Evolutionary conservation across 2,329 filamentous ascomycete genomes (phyloP).

Genomic region (Torrubiella hemipterigena): DNA sequence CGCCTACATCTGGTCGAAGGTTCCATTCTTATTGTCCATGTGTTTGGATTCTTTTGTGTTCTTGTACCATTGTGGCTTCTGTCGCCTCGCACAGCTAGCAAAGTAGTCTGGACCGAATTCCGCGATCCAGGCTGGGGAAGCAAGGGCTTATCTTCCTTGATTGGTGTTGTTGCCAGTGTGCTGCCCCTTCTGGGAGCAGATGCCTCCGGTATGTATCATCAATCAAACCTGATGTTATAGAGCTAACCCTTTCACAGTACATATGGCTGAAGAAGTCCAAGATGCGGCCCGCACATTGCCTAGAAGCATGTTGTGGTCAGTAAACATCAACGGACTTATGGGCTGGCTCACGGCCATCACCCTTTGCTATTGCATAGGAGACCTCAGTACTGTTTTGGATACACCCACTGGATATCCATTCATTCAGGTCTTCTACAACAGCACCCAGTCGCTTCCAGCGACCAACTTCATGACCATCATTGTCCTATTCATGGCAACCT

Average conservation of each 20-base stretch:
- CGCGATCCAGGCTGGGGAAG: slow-evolving; percentile 19
- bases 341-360: slow-evolving; percentile 23
- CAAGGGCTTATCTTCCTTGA: slow-evolving; percentile 19
- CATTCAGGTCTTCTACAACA: slow-evolving; percentile 16
- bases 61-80: slow-evolving; percentile 26
- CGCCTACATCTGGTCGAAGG: slow-evolving; percentile 29
- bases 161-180: slow-evolving; percentile 24
- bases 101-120: slow-evolving; percentile 17
- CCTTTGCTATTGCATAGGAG: slow-evolving; percentile 19
- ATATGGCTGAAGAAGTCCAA: slow-evolving; percentile 24
- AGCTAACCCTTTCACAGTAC: no score
- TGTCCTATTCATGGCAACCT: slow-evolving; percentile 13
- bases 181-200: slow-evolving; percentile 20
- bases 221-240: no score
- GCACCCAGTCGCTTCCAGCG: slow-evolving; percentile 9
- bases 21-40: slow-evolving; percentile 29
- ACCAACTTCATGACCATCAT: slow-evolving; percentile 15
- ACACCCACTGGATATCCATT: slow-evolving; percentile 14
- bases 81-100: slow-evolving; percentile 14
- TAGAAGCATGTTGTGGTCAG: slow-evolving; percentile 18
- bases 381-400: slow-evolving; percentile 11
- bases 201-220: no score
- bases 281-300: slow-evolving; percentile 18
- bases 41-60: slow-evolving; percentile 11
- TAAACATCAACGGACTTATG: slow-evolving; percentile 18